Conservation (phyloP, 2,329 filamentous ascomycete genomes). For the Diplodia sapinea region DNA sequence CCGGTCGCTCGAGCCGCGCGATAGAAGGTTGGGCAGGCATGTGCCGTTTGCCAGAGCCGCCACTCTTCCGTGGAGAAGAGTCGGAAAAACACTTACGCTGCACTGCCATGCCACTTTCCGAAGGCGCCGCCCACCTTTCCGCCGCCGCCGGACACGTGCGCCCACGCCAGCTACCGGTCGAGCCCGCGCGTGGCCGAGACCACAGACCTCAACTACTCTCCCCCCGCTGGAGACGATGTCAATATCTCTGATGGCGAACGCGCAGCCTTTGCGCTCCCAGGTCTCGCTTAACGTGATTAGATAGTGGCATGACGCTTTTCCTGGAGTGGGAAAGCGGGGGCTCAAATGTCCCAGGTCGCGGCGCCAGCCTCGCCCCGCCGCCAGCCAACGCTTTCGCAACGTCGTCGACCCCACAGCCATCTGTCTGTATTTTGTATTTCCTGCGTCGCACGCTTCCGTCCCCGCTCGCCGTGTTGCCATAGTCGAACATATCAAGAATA, state of each 20-base stretch:
- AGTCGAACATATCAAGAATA: not conserved
- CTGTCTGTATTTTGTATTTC: not conserved
- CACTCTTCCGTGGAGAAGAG: not conserved
- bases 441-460: not conserved
- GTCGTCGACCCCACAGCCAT: not conserved
- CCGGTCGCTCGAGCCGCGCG: not conserved
- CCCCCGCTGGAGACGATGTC: not conserved
- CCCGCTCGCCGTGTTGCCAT: not conserved
- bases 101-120: conserved; percentile 13
- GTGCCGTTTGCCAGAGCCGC: not conserved
- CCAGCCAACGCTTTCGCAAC: conserved; percentile 7
- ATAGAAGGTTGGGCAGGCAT: not conserved
- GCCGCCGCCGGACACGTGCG: not conserved
- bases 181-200: not conserved
- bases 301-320: conserved; percentile 8
- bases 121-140: conserved; percentile 9
- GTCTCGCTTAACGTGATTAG: not conserved
- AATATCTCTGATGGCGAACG: not conserved
- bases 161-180: not conserved
- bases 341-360: conserved; percentile 8
- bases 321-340: conserved; percentile 14
- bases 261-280: not conserved
- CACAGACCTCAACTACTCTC: not conserved
- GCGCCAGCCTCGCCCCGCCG: conserved; percentile 20
- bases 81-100: conserved; percentile 21